Percentiles rank a stretch among this genome's conserved stretches.
Conservation (phyloP, 169 alveolate genomes). For the Cryptosporidium ryanae region DNA sequence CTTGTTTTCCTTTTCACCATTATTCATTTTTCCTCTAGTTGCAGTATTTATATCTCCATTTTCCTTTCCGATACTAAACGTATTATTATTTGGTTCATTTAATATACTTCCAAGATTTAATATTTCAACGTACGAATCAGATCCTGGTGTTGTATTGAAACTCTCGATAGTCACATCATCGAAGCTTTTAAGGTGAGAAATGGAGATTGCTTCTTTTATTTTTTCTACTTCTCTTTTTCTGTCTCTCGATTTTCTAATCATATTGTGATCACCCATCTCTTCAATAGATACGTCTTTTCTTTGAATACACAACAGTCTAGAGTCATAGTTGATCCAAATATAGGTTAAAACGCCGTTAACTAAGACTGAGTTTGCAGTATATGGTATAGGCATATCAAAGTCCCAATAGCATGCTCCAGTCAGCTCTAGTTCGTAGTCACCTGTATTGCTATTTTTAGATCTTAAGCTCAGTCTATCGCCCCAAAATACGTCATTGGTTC, state of each 20-base stretch:
- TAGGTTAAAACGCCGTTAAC: slow-evolving; percentile 61
- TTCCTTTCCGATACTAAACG: not conserved
- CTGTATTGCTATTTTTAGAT: not conserved
- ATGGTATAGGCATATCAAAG: slow-evolving; percentile 73
- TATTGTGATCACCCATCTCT: slow-evolving; percentile 3
- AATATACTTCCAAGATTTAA: slow-evolving; percentile 16
- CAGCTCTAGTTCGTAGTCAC: slow-evolving; percentile 14
- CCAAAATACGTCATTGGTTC: slow-evolving; percentile 67
- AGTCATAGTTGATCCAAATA: slow-evolving; percentile 62
- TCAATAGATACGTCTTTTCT: slow-evolving; percentile 43
- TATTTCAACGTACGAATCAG: slow-evolving; percentile 61
- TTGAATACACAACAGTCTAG: slow-evolving; percentile 42
- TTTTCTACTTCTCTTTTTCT: not conserved
- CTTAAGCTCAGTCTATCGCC: slow-evolving; percentile 53
- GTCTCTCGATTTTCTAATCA: not conserved
- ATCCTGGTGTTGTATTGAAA: slow-evolving; percentile 26
- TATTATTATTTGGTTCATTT: not conserved
- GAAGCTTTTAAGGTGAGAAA: not conserved
- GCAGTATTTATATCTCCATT: slow-evolving; percentile 8
- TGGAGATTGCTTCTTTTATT: slow-evolving; percentile 2
- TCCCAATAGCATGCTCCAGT: slow-evolving; percentile 42
- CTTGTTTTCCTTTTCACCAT: not conserved
- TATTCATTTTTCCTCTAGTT: slow-evolving; percentile 40
- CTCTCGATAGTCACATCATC: slow-evolving; percentile 44
- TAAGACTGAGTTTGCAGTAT: slow-evolving; percentile 49